Conservation (phyloP, 2,329 filamentous ascomycete species). For the Rachicladosporium sp. region DNA sequence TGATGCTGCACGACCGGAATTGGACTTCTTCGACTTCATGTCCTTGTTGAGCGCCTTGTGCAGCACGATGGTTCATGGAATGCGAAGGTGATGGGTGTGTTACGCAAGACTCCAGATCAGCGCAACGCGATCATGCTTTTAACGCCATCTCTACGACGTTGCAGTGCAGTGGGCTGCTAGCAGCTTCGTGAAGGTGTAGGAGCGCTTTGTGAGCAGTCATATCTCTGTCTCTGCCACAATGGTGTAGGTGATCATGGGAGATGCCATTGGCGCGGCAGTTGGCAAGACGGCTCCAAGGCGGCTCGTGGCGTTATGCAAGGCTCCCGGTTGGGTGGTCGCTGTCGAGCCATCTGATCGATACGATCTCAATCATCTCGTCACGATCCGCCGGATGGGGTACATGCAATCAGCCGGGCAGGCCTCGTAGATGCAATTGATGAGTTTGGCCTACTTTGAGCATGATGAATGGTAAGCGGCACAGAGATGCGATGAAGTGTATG, state of each 20-base stretch:
- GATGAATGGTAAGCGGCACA: no score
- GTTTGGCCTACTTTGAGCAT: no score
- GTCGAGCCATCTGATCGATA: no score
- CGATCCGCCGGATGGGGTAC: no score
- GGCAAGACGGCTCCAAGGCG: slow-evolving; percentile 1
- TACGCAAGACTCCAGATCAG: no score
- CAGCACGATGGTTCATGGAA: no score
- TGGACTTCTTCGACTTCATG: slow-evolving; percentile 11
- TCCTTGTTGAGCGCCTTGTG: neutral
- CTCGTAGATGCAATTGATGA: no score
- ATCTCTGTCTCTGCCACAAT: slow-evolving; percentile 4
- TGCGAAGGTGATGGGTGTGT: no score
- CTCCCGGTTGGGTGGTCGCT: slow-evolving; percentile 8
- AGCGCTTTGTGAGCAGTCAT: slow-evolving; percentile 5
- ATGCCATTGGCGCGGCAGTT: slow-evolving; percentile 4
- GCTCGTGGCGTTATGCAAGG: slow-evolving; percentile 19
- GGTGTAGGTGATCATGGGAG: slow-evolving; percentile 4
- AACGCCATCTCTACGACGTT: neutral
- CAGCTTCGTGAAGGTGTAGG: slow-evolving; percentile 3
- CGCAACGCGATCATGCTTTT: neutral
- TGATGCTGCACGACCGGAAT: slow-evolving; percentile 6
- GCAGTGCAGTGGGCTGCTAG: slow-evolving; percentile 3
- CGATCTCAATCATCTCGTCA: no score
- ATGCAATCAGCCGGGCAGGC: no score
- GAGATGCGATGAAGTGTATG: no score